Percentiles rank a stretch among this genome's conserved stretches.
Evolutionary conservation across 179 eudicot species (phyloP).

Genomic region (Actinidia polygama): DNA sequence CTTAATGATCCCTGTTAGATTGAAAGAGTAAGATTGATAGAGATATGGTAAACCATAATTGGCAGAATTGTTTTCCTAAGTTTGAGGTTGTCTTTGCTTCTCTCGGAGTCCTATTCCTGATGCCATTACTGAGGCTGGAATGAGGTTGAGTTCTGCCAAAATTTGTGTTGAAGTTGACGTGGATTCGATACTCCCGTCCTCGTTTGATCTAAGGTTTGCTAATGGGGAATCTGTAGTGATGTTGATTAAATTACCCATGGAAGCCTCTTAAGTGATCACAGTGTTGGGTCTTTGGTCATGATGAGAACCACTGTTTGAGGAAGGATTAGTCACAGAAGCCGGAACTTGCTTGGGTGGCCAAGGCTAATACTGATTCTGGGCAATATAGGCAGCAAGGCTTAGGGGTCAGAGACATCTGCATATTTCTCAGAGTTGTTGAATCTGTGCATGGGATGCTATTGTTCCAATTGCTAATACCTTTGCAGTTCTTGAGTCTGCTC

Average conservation of each 20-base stretch:
- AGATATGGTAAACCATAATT: no score
- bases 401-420: no score
- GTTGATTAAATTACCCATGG: background rate
- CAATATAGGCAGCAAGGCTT: no score
- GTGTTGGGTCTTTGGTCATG: background rate
- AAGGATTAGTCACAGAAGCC: background rate
- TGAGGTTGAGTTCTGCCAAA: background rate
- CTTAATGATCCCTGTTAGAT: background rate
- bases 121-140: background rate
- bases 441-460: no score
- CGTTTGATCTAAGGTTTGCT: background rate
- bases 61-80: no score
- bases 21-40: no score
- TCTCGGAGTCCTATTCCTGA: no score
- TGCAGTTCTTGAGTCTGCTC: no score
- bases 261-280: background rate
- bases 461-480: no score
- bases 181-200: background rate
- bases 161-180: background rate
- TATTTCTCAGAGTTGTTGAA: no score
- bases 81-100: no score
- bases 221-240: background rate
- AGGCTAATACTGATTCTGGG: background rate
- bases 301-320: background rate
- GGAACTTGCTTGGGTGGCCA: background rate